Base-by-base conservation (phyloP, 768 basidiomycete species). In the Imleria badia region DNA sequence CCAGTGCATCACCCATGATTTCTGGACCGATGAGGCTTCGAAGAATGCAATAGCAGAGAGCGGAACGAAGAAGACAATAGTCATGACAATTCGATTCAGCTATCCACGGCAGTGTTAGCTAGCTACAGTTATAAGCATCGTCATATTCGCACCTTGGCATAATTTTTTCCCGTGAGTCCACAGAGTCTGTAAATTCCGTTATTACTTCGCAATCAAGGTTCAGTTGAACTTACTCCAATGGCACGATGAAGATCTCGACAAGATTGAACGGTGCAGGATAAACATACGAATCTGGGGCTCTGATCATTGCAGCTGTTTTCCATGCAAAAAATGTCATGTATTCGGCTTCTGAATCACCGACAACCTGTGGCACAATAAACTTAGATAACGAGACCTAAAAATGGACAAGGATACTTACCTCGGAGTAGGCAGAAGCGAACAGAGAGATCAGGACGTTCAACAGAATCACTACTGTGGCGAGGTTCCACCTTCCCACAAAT, bases 371-470 rank as follows among this genome's bases (percentile, higher is more conserved):
- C 23, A 50, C 36, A 26, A 48, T 59, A 12, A 29, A 34, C 7
- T 47, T 26, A 48, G 56, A 40, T 29, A 44, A 52, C 17, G 31
- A 48, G 20, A 13, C 3, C 12, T 12, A 9, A 30, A 38, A 20
- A 19, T 14, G 45, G 15, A 15, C 36, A 13, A 26, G 3, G 41
- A 23, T n/a, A 73, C 80, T 68, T 51, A 91, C 92, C 62, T 94
- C 94, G 12, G 86, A 83, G 64, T 96, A 96, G 1, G 94, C 93
- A 46, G 93, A 91, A 17, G 94, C 86, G 69, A 97, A 97, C 62
- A 98, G 74, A n/a, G 94, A 97, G 62, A 98, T 94, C 65, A 98
- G 79, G 66, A 98, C 85, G 67, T 98, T 98, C 68, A 97, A 81
- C 46, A 97, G 78, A 50, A 98, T 82, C 46, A 97, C 80, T 17